These are phyloP conservation scores for Quercus wislizeni DNA, from an alignment of 306 rosid species.

Conservation along the genomic window DNA sequence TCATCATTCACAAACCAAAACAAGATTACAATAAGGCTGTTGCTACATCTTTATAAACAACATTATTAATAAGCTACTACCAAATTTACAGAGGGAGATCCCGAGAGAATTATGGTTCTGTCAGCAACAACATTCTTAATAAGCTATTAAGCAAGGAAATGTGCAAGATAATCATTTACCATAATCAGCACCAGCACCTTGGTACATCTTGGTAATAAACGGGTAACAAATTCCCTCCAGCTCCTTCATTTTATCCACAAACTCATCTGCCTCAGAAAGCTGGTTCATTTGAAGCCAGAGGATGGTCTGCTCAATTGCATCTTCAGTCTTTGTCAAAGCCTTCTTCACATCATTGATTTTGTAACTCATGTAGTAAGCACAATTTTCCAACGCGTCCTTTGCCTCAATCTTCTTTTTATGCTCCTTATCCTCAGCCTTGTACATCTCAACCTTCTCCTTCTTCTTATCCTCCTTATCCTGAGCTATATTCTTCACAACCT, in stretches of 20 bases:
- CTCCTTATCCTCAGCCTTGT: background rate
- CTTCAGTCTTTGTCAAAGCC: background rate
- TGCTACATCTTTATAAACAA: too few relatives aligned
- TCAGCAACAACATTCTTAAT: too few relatives aligned
- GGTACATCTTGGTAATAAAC: background rate
- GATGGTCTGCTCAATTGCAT: constrained; percentile 1
- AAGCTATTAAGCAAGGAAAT: too few relatives aligned
- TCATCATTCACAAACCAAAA: background rate
- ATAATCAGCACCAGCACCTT: background rate
- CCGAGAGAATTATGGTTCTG: too few relatives aligned
- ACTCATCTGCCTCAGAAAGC: background rate
- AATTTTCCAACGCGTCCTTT: background rate
- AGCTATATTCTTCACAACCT: background rate
- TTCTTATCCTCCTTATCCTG: background rate
- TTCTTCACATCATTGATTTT: background rate
- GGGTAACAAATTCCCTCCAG: background rate
- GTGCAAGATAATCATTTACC: background rate
- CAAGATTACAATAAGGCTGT: background rate
- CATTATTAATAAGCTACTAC: background rate
- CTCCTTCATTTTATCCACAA: constrained; percentile 6
- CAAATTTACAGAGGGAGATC: background rate
- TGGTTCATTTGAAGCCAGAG: background rate
- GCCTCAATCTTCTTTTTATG: constrained; percentile 4
- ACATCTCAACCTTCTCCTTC: background rate
- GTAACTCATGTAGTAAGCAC: constrained; percentile 14